Evolutionary conservation across 2,329 filamentous ascomycete genomes (phyloP).

Genomic region (Trichothecium sympodiale): DNA sequence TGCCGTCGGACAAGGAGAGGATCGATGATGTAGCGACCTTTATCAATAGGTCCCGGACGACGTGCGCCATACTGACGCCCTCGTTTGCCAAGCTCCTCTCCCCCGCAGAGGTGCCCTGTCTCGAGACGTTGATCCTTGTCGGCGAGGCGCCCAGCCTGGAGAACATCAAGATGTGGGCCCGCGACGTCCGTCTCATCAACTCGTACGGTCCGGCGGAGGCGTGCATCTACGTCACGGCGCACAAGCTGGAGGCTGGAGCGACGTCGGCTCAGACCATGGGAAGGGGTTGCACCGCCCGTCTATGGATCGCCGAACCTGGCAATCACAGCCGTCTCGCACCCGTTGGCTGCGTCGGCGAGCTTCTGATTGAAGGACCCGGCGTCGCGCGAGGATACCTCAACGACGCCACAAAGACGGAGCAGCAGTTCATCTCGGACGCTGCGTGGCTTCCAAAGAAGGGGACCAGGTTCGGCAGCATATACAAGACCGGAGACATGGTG

Average conservation of each 20-base stretch:
- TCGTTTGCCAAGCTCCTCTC: conserved; percentile 5
- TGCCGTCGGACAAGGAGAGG: conserved; percentile 7
- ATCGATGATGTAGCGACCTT: conserved; percentile 3
- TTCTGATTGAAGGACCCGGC: conserved; percentile 24
- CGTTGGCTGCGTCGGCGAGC: conserved; percentile 19
- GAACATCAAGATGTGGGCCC: conserved; percentile 4
- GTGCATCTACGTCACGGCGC: conserved; percentile 12
- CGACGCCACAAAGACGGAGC: conserved; percentile 35
- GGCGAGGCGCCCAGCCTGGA: conserved; percentile 8
- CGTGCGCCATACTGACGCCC: conserved; percentile 1
- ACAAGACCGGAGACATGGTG: conserved; percentile 10
- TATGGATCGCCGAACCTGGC: conserved; percentile 10
- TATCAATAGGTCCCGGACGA: conserved; percentile 5
- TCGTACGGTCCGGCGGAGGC: conserved; percentile 31
- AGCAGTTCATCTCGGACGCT: conserved; percentile 30
- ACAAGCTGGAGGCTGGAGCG: too few relatives aligned
- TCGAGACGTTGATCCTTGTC: conserved; percentile 9
- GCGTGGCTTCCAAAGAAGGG: neutral
- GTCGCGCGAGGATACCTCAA: conserved; percentile 34
- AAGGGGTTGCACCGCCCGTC: conserved; percentile 1
- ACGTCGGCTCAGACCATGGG: too few relatives aligned
- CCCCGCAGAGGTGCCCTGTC: conserved; percentile 3
- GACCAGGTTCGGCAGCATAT: conserved; percentile 8
- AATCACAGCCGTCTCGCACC: conserved; percentile 11
- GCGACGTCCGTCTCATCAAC: conserved; percentile 23